A percentile compares a stretch with the other conserved stretches of the same genome.
phyloP scores from a whole-genome alignment of 345 rosid genomes.

The Eutrema japonicum region DNA sequence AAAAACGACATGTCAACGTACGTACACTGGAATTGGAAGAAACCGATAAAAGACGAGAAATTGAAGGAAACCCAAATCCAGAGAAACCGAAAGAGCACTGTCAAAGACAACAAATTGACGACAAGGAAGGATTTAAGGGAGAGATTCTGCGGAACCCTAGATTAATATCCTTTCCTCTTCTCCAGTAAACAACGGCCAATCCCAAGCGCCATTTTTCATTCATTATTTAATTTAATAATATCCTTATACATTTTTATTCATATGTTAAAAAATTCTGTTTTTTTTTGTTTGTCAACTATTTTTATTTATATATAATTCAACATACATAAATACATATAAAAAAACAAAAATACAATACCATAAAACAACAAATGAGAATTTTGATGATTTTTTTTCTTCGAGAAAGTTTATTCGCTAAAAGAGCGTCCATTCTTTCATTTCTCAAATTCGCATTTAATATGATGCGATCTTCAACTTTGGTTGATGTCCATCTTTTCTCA shows the following conservation, averaged over 20 bases:
- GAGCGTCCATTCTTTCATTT: no score
- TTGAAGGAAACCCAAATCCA: conserved; percentile 24
- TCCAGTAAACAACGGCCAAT: conserved; percentile 36
- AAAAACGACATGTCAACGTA: neutral
- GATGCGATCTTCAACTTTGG: no score
- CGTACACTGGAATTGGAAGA: conserved; percentile 36
- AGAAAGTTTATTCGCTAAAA: no score
- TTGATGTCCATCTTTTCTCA: no score
- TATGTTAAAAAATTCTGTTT: neutral
- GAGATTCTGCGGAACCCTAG: conserved; percentile 40
- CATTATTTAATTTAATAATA: neutral
- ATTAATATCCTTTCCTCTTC: conserved; percentile 40
- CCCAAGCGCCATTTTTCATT: conserved; percentile 33
- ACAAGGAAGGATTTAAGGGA: neutral
- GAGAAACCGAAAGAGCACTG: conserved; percentile 31
- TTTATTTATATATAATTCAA: no score
- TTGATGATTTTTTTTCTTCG: no score
- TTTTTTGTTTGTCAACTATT: no score
- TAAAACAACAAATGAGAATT: no score
- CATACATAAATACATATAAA: no score
- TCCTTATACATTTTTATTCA: neutral
- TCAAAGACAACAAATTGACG: neutral
- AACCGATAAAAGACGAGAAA: conserved; percentile 24
- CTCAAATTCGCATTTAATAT: no score
- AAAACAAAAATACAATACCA: no score